phyloP scores from a whole-genome alignment of 176 grass and related monocot species.

The Lolium multiflorum region DNA sequence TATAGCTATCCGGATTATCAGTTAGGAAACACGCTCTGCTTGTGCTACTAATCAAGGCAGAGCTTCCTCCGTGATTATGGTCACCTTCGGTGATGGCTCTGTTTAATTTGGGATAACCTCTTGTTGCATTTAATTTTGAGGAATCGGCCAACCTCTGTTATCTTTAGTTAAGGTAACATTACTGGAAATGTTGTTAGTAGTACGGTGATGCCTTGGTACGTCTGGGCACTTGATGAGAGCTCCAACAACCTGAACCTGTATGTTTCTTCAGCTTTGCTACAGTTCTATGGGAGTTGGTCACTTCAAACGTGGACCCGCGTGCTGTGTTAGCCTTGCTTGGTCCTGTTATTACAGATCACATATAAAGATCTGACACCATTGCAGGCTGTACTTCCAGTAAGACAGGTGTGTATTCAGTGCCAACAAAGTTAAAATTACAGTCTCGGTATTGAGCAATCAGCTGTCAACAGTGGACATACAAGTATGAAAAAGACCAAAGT shows the following conservation, averaged over 20 bases:
- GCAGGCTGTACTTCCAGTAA: constrained; percentile 89
- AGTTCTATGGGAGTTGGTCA: constrained; percentile 88
- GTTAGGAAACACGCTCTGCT: neutral
- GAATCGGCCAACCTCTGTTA: neutral
- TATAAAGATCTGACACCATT: constrained; percentile 82
- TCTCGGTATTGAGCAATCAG: neutral
- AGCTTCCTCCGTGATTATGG: neutral
- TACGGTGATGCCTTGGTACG: neutral
- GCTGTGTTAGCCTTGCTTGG: neutral
- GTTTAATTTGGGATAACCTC: neutral
- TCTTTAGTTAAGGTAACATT: neutral
- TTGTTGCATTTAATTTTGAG: neutral
- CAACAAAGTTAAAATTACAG: neutral
- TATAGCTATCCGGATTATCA: neutral
- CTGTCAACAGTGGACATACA: neutral
- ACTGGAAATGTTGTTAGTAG: neutral
- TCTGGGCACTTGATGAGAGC: neutral
- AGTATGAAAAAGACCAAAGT: constrained; percentile 15
- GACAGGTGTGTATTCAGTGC: constrained; percentile 59
- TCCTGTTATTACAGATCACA: constrained; percentile 63
- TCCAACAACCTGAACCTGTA: neutral
- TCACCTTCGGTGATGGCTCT: neutral
- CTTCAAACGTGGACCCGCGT: constrained; percentile 68
- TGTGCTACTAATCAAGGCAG: neutral
- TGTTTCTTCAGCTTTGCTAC: constrained; percentile 86